These are phyloP conservation scores for Gleditsia sinensis DNA, from an alignment of 306 rosid genomes.

Conservation along the genomic window DNA sequence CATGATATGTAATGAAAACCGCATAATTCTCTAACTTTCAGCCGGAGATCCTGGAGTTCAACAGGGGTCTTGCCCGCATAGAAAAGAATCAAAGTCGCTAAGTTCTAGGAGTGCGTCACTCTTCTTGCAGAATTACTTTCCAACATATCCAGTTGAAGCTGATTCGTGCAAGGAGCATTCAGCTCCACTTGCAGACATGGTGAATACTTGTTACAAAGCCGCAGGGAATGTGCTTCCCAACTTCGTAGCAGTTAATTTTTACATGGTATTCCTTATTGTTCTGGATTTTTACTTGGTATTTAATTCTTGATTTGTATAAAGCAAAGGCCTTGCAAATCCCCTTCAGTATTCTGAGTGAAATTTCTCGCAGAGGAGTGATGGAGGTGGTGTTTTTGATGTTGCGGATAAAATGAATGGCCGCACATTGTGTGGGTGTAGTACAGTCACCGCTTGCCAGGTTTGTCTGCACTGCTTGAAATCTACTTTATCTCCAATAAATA, in stretches of 20 bases:
- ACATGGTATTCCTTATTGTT: constrained; percentile 68
- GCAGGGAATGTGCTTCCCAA: constrained; percentile 82
- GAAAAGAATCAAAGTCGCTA: constrained; percentile 87
- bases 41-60: constrained; percentile 97
- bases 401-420: constrained; percentile 90
- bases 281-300: constrained; percentile 5
- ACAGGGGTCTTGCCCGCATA: constrained; percentile 73
- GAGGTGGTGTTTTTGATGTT: constrained; percentile 91
- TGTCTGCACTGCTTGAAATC: constrained; percentile 38
- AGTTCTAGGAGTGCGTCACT: constrained; percentile 73
- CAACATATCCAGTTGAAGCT: constrained; percentile 88
- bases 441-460: constrained; percentile 93
- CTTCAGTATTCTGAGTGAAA: constrained; percentile 39
- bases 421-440: constrained; percentile 81
- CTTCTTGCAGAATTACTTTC: constrained; percentile 85
- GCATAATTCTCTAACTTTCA: constrained; percentile 47
- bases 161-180: constrained; percentile 98
- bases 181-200: constrained; percentile 85
- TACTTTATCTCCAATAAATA: neutral
- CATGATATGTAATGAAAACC: constrained; percentile 20
- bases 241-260: constrained; percentile 91
- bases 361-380: constrained; percentile 89
- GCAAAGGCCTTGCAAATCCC: constrained; percentile 22
- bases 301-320: constrained; percentile 13
- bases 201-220: constrained; percentile 82